These are phyloP conservation scores for Physcia stellaris DNA, from an alignment of 495 filamentous ascomycete genomes.

Conservation along the genomic window DNA sequence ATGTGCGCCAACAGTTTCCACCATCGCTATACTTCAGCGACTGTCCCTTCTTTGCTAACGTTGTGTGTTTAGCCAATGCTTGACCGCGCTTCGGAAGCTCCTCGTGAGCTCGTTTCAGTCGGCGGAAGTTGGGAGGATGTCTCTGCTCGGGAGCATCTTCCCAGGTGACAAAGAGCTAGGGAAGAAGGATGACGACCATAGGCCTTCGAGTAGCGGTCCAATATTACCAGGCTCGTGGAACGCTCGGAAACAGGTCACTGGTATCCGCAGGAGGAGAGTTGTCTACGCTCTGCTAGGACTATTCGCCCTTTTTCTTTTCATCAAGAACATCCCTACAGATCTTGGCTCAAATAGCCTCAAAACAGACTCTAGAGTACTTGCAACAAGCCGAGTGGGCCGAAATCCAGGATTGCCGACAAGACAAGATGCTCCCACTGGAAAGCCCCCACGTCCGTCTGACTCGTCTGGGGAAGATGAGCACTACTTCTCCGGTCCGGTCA, in stretches of 20 bases:
- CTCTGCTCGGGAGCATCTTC: constrained; percentile 30
- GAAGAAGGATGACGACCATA: constrained; percentile 55
- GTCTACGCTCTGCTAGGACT: constrained; percentile 26
- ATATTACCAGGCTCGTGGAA: constrained; percentile 18
- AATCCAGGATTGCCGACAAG: constrained; percentile 4
- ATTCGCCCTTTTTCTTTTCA: constrained; percentile 35
- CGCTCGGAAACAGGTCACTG: constrained; percentile 18
- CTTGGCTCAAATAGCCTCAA: constrained; percentile 19
- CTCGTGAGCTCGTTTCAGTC: constrained; percentile 5
- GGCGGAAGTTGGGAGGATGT: constrained; percentile 21
- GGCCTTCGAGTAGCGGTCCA: constrained; percentile 18
- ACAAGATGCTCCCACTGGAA: constrained; percentile 2
- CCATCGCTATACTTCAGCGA: too few relatives aligned
- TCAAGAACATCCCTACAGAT: constrained; percentile 40
- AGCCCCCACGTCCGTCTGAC: constrained; percentile 9
- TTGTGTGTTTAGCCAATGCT: too few relatives aligned
- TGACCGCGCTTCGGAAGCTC: too few relatives aligned
- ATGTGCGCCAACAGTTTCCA: too few relatives aligned
- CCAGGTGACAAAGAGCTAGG: constrained; percentile 52
- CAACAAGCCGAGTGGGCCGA: constrained; percentile 6
- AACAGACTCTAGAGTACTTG: constrained; percentile 5
- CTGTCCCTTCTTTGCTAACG: too few relatives aligned
- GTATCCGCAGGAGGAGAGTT: constrained; percentile 29
- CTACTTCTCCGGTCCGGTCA: constrained; percentile 42
- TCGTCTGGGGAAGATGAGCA: constrained; percentile 18